These are phyloP conservation scores for Dichotomocladium elegans DNA, from an alignment of 371 early-diverging fungal genomes.

Conservation along the genomic window DNA sequence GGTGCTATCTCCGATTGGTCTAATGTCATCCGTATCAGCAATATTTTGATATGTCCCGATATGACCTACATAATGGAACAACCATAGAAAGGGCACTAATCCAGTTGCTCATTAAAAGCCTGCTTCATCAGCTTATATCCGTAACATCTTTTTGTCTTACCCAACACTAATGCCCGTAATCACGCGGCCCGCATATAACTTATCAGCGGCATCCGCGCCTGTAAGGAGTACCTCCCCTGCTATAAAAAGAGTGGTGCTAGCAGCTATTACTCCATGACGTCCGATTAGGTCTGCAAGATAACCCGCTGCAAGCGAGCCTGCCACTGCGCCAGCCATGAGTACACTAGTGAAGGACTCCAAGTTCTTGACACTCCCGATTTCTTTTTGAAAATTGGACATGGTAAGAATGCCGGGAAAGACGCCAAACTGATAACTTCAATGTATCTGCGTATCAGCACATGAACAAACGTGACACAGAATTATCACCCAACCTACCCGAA, in stretches of 20 bases:
- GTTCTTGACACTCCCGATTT: slow-evolving; percentile 23
- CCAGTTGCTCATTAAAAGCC: not conserved
- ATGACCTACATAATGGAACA: slow-evolving; percentile 73
- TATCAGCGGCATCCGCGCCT: slow-evolving; percentile 44
- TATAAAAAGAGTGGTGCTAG: slow-evolving; percentile 67
- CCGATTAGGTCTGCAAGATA: slow-evolving; percentile 70
- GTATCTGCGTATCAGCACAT: not conserved
- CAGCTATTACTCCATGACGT: slow-evolving; percentile 70
- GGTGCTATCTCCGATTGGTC: slow-evolving; percentile 90
- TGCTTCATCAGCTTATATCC: not conserved
- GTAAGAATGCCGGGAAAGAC: slow-evolving; percentile 40
- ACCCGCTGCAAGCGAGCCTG: slow-evolving; percentile 62
- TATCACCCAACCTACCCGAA: slow-evolving; percentile 1
- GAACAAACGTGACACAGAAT: not conserved
- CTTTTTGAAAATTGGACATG: slow-evolving; percentile 38
- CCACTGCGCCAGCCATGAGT: slow-evolving; percentile 67
- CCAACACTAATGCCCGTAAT: slow-evolving; percentile 86
- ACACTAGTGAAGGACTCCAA: slow-evolving; percentile 59
- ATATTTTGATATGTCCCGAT: not conserved
- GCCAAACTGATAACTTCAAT: slow-evolving; percentile 44
- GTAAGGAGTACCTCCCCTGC: slow-evolving; percentile 75
- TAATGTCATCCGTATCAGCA: slow-evolving; percentile 4
- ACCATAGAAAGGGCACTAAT: slow-evolving; percentile 69
- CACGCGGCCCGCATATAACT: slow-evolving; percentile 73
- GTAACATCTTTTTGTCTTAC: slow-evolving; percentile 39